Conservation (phyloP, 106 monocot species). For the Dioscorea zingiberensis region DNA sequence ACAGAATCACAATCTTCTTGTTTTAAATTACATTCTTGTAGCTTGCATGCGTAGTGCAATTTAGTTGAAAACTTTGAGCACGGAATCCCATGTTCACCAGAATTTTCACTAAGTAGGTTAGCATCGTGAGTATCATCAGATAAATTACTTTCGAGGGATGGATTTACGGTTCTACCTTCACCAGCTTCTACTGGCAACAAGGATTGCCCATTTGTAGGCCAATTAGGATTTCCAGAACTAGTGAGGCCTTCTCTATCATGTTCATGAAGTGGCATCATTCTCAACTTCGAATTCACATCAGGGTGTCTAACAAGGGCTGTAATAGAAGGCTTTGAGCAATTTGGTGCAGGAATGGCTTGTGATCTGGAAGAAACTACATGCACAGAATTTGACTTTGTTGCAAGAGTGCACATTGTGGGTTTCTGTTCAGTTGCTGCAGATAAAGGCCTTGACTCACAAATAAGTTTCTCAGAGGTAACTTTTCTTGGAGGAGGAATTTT, state of each 20-base stretch:
- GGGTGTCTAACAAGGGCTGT: background rate
- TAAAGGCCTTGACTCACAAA: slow-evolving; percentile 12
- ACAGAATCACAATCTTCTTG: slow-evolving; percentile 1
- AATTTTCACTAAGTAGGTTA: background rate
- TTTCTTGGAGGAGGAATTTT: slow-evolving; percentile 12
- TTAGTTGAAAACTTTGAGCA: background rate
- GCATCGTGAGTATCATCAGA: background rate
- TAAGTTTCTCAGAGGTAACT: slow-evolving; percentile 1
- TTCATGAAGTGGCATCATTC: background rate
- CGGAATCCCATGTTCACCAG: background rate
- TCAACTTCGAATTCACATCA: background rate
- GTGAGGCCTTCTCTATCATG: background rate
- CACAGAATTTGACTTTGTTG: slow-evolving; percentile 2
- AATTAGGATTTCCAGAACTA: slow-evolving; percentile 9
- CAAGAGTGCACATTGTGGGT: slow-evolving; percentile 7
- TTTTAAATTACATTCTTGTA: slow-evolving; percentile 12
- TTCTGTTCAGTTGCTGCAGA: slow-evolving; percentile 5
- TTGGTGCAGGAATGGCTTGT: background rate
- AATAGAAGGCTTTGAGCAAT: slow-evolving; percentile 3
- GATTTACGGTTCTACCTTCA: background rate
- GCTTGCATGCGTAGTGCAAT: background rate
- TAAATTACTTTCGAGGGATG: background rate
- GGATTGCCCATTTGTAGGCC: background rate
- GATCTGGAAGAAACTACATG: background rate
- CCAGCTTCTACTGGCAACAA: slow-evolving; percentile 1